Base-by-base conservation (phyloP, 2,329 filamentous ascomycete species). In the Pyrenophora graminea region DNA sequence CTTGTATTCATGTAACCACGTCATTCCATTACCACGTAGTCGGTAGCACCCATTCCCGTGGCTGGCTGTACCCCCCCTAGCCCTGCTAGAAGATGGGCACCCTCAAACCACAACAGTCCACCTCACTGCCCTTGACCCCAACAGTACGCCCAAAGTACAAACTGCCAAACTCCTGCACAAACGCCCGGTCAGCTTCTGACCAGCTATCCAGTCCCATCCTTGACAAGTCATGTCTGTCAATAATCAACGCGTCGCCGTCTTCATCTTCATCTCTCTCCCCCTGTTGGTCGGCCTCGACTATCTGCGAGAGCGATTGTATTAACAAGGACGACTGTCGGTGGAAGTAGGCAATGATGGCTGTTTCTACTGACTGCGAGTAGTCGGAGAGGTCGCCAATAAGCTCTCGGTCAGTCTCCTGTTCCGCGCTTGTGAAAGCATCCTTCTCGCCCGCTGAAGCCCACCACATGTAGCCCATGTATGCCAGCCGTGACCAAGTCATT, bases 401-500 rank as follows among this genome's bases (percentile, higher is more conserved):
- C 46, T 73, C 71, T 15, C 72, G 70, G 51, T 80, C 78, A 23
- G 79, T 76, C 47, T 82, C 78, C 52, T 78, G 77, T 62, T 85
- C 82, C 49, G 84, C 79, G 1, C 78, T 76, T 8, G 80, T 74
- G 42, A 79, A 80, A 10, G 78, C 77, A 23, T 82, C 79, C 54
- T 87, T 83, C 73, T 94, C 90, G 51, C 89, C 90, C 0, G 90
- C 89, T 13, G 87, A 90, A 2, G 90, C 89, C 90, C 90, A 94
- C 90, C 90, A 94, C 82, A 93, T 90, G 76, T 93, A 92, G 19
- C 88, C 86, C 47, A 83, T 85, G 73, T 93, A 94, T 4, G 90
- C 90, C 21, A 93, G 81, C 1, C 87, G 85, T 0, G 87, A 80
- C 90, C 84, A 87, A 0, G 81, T 82, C 32, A 79, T 70, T 3